Percentiles rank a stretch among this genome's conserved stretches.
Evolutionary conservation across 768 basidiomycete genomes (phyloP).

Genomic region (Suillus sp.): DNA sequence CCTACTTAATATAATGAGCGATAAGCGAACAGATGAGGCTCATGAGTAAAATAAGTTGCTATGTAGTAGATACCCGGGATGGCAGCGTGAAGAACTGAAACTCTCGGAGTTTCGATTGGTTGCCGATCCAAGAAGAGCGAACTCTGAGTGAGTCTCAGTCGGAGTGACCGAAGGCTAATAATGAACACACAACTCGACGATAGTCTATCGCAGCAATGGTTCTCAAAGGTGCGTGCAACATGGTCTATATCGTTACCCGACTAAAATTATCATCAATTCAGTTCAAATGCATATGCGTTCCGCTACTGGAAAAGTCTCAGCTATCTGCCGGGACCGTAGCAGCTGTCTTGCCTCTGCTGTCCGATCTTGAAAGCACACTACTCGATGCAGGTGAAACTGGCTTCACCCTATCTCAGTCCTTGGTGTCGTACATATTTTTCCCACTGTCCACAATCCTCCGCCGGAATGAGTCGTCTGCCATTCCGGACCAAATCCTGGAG

Average conservation of each 20-base stretch:
- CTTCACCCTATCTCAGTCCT: constrained; percentile 48
- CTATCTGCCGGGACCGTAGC: constrained; percentile 58
- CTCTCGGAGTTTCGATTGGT: neutral
- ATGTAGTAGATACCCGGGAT: neutral
- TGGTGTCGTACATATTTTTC: constrained; percentile 85
- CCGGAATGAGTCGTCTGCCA: constrained; percentile 64
- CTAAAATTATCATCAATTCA: constrained; percentile 14
- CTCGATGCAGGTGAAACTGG: constrained; percentile 42
- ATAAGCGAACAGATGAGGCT: neutral
- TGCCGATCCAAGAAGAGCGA: neutral
- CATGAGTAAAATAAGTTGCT: constrained; percentile 4
- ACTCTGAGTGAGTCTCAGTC: too few species aligned
- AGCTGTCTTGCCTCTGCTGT: constrained; percentile 52
- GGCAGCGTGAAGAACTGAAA: neutral
- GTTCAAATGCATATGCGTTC: constrained; percentile 78
- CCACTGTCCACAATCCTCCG: constrained; percentile 85
- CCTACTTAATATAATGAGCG: neutral
- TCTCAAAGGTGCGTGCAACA: constrained; percentile 39
- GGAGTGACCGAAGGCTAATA: neutral
- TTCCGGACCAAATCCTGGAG: constrained; percentile 83
- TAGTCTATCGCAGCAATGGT: constrained; percentile 32
- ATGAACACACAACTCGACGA: constrained; percentile 19
- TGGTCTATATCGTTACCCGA: constrained; percentile 5
- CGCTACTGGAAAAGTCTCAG: constrained; percentile 70
- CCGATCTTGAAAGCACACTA: constrained; percentile 52